Evolutionary conservation across 352 stramenopile genomes (phyloP).

Genomic region (Pythium folliculosum): DNA sequence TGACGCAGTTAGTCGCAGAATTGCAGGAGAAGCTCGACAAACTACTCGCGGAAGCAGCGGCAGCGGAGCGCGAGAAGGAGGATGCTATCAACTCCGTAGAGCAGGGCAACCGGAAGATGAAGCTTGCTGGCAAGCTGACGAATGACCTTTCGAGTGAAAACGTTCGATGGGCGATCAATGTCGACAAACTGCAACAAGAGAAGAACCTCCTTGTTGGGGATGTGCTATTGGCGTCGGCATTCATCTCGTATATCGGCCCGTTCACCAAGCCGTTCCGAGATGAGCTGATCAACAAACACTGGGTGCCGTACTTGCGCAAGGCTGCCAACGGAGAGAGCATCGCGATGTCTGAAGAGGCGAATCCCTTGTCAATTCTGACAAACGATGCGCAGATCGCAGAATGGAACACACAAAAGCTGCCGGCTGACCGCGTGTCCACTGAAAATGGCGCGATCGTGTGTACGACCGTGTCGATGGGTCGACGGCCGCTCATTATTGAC

Average conservation of each 20-base stretch:
- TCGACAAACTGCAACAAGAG: slow-evolving; percentile 90
- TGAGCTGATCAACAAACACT: slow-evolving; percentile 93
- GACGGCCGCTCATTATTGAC: slow-evolving; percentile 93
- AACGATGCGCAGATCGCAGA: slow-evolving; percentile 92
- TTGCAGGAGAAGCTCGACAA: slow-evolving; percentile 93
- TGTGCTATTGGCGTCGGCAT: slow-evolving; percentile 92
- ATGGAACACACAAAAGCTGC: slow-evolving; percentile 93
- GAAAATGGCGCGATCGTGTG: slow-evolving; percentile 94
- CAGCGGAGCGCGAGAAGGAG: slow-evolving; percentile 93
- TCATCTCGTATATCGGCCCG: slow-evolving; percentile 95
- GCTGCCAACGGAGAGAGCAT: slow-evolving; percentile 86
- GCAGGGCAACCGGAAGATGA: slow-evolving; percentile 93
- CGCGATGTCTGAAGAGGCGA: slow-evolving; percentile 90
- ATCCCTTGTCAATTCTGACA: slow-evolving; percentile 90
- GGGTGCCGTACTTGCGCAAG: slow-evolving; percentile 89
- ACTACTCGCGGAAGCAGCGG: slow-evolving; percentile 87
- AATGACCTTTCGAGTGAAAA: slow-evolving; percentile 96
- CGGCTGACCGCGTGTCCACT: slow-evolving; percentile 92
- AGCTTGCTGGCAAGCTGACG: slow-evolving; percentile 93
- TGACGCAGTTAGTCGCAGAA: slow-evolving; percentile 91
- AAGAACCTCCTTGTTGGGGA: slow-evolving; percentile 93
- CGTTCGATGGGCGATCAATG: slow-evolving; percentile 93
- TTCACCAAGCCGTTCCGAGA: slow-evolving; percentile 95
- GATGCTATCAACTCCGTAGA: slow-evolving; percentile 92
- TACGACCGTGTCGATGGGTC: slow-evolving; percentile 88